These are phyloP conservation scores for Wilcoxina mikolae DNA, from an alignment of 495 filamentous ascomycete species.

Conservation along the genomic window DNA sequence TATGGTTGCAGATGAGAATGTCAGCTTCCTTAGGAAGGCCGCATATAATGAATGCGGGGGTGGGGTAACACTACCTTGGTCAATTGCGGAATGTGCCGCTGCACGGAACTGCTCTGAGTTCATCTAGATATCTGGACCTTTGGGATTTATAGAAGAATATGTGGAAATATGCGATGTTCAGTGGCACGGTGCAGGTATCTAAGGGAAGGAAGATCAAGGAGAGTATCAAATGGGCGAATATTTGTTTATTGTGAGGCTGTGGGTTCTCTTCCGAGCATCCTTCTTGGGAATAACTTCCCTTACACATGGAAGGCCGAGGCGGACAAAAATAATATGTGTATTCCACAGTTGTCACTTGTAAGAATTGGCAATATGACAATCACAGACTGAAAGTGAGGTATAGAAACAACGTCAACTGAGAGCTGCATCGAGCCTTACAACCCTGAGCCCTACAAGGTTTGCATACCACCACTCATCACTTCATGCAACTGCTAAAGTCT, in stretches of 20 bases:
- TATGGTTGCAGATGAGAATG: background rate
- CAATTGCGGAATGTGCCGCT: slow-evolving; percentile 67
- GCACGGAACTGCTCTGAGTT: slow-evolving; percentile 66
- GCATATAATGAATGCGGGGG: background rate
- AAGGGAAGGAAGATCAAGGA: background rate
- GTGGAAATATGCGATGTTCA: too few relatives aligned
- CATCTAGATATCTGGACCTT: too few relatives aligned
- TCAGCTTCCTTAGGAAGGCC: background rate
- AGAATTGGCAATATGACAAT: too few relatives aligned
- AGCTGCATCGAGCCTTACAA: too few relatives aligned
- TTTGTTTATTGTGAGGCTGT: background rate
- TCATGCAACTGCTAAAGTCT: too few relatives aligned
- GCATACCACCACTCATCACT: background rate
- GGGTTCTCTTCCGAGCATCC: slow-evolving; percentile 1
- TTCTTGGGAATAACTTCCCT: background rate
- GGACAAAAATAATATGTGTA: too few relatives aligned
- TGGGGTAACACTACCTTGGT: slow-evolving; percentile 49
- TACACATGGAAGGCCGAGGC: too few relatives aligned
- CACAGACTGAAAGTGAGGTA: too few relatives aligned
- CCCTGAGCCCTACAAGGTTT: background rate
- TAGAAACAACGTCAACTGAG: too few relatives aligned
- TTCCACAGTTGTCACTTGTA: too few relatives aligned
- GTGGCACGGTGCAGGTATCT: background rate
- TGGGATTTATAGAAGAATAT: too few relatives aligned
- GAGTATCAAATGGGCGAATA: background rate